phyloP scores from a whole-genome alignment of 805 yeast genomes.

The Saccharomycopsis microspora region DNA sequence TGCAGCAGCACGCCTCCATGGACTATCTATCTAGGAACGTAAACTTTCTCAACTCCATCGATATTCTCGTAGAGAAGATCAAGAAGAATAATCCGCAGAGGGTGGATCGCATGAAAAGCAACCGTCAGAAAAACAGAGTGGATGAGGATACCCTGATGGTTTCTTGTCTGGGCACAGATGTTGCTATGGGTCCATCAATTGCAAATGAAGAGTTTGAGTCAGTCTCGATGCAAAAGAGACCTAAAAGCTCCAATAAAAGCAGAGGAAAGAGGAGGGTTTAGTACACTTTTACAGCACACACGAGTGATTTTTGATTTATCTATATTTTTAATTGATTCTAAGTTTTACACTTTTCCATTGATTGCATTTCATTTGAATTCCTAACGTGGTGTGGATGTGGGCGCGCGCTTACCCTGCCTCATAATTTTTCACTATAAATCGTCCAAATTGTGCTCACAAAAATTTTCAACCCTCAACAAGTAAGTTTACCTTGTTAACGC shows the following conservation, averaged over 20 bases:
- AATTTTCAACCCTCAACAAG: neutral
- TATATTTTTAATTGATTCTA: no score
- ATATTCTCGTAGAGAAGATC: neutral
- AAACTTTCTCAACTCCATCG: conserved; percentile 1
- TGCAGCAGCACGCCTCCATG: neutral
- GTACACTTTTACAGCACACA: no score
- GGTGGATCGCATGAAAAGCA: neutral
- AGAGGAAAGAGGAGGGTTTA: no score
- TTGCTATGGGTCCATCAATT: no score
- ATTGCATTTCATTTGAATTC: neutral
- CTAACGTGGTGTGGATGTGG: neutral
- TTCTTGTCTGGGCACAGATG: no score
- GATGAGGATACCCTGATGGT: no score
- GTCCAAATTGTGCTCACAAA: neutral
- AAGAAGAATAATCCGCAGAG: neutral
- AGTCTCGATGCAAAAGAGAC: no score
- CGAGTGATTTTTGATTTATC: no score
- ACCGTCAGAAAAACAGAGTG: no score
- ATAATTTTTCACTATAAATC: neutral
- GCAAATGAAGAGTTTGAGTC: no score
- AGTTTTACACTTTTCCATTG: neutral
- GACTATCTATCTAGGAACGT: conserved; percentile 1
- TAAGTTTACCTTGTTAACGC: neutral
- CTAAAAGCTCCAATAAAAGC: no score
- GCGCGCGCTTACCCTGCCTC: no score